These are phyloP conservation scores for Xylariaceae sp. DNA, from an alignment of 2,329 filamentous ascomycete genomes.

Conservation along the genomic window DNA sequence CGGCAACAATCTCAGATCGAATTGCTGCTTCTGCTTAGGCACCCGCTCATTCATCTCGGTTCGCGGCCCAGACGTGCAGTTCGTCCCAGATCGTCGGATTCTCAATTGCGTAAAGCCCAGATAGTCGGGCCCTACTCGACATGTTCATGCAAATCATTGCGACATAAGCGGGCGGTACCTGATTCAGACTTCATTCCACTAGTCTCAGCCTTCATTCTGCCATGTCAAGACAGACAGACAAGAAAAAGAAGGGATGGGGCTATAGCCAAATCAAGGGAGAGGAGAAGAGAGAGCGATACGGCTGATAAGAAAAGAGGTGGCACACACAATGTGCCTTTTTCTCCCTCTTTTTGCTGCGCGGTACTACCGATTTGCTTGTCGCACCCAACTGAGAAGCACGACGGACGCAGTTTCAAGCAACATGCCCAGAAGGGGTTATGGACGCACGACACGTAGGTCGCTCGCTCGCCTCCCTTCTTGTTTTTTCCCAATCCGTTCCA, in stretches of 20 bases:
- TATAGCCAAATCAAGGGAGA: not conserved
- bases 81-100: not conserved
- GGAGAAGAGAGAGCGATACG: not conserved
- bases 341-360: not conserved
- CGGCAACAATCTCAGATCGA: not conserved
- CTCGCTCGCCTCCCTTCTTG: not conserved
- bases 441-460: not conserved
- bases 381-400: not conserved
- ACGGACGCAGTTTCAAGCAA: not conserved
- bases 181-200: not conserved
- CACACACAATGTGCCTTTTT: not conserved
- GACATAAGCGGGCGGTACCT: not conserved
- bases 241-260: not conserved
- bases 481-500: not conserved
- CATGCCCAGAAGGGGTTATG: not conserved
- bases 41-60: not conserved
- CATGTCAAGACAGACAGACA: not conserved
- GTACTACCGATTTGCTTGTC: not conserved
- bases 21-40: not conserved
- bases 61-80: not conserved
- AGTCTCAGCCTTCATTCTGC: not conserved
- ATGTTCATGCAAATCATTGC: not conserved
- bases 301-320: not conserved
- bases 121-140: not conserved
- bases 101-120: not conserved